Base-by-base conservation (phyloP, 148 eudicot species). In the Chenopodium suecicum region DNA sequence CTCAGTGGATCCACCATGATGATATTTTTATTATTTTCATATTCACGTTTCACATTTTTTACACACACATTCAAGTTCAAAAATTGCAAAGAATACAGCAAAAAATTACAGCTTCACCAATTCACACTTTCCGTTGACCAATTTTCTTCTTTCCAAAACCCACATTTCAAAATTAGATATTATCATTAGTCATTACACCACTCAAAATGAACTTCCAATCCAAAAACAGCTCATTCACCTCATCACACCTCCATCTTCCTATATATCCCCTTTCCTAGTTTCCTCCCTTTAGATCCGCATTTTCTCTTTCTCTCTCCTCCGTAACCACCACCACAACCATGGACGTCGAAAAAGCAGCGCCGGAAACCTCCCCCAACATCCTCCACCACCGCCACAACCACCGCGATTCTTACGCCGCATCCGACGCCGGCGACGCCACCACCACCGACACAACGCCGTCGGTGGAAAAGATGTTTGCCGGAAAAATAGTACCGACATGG, bases 401-500 rank as follows among this genome's bases (percentile, higher is more conserved):
- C 10, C 66, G 66, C 25, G 23, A 62, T 8, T 4, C 9, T 2
- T 62, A 56, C 22, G 5, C 54, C 16, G 14, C 54, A 2, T 13
- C 54, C 12, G 54, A 50, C 54, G 3, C 14, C 54, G 54, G 17
- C 7, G 17, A 56, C 62, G 17, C 14, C 22, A 56, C 0, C 58
- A 11, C 16, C 62, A 56, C 16, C 22, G 62, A 56, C 16, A 1
- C 19, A 14, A 56, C 63, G 10, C 9, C 58, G 23, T 79, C 89
- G 37, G 83, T 87, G 5, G 89, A 87, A 84, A 83, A 75, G 63
- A 3, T 65, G 4, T 87, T 87, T 64, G 65, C 79, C 1, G 67
- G 68, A 4, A 75, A 83, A 2, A 73, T 75, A 12, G 86, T 87
- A 3, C 87, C 86, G n/a, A 77, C 86, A 3, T 87, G 88, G 89